Percentiles rank a stretch among this genome's conserved stretches.
Evolutionary conservation across 2,329 filamentous ascomycete genomes (phyloP).

Genomic region (Claviceps quebecensis): DNA sequence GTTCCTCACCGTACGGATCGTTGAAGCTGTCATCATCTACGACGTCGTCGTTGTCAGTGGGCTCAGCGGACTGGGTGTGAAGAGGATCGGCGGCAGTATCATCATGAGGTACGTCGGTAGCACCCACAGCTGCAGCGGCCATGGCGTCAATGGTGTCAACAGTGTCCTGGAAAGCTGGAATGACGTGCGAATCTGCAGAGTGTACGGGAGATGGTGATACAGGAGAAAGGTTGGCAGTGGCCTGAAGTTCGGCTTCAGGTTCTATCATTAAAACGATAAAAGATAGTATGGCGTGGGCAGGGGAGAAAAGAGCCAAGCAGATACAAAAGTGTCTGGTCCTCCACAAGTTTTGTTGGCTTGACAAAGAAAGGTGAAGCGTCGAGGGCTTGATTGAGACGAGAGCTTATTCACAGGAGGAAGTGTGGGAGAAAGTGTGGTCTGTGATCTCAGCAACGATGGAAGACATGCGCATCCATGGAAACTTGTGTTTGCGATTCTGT

Average conservation of each 20-base stretch:
- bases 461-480: slow-evolving; percentile 2
- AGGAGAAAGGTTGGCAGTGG: slow-evolving; percentile 37
- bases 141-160: slow-evolving; percentile 36
- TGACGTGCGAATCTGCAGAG: slow-evolving; percentile 29
- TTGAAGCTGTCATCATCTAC: slow-evolving; percentile 34
- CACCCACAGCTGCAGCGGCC: slow-evolving; percentile 21
- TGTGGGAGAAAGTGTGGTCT: background rate
- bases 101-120: slow-evolving; percentile 15
- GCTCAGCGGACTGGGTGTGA: slow-evolving; percentile 15
- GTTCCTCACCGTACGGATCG: slow-evolving; percentile 30
- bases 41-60: slow-evolving; percentile 22
- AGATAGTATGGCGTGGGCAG: slow-evolving; percentile 3
- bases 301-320: slow-evolving; percentile 6
- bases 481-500: slow-evolving; percentile 1
- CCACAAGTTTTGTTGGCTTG: background rate
- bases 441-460: background rate
- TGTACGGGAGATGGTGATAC: slow-evolving; percentile 36
- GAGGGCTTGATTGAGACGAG: background rate
- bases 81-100: slow-evolving; percentile 18
- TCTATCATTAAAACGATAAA: slow-evolving; percentile 29
- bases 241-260: slow-evolving; percentile 32
- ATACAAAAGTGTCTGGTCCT: slow-evolving; percentile 1
- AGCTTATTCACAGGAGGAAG: background rate
- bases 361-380: too few relatives aligned
- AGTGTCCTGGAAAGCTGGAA: slow-evolving; percentile 37